Evolutionary conservation across 139 green algal species (phyloP).

Genomic region (Raphidocelis subcapitata): DNA sequence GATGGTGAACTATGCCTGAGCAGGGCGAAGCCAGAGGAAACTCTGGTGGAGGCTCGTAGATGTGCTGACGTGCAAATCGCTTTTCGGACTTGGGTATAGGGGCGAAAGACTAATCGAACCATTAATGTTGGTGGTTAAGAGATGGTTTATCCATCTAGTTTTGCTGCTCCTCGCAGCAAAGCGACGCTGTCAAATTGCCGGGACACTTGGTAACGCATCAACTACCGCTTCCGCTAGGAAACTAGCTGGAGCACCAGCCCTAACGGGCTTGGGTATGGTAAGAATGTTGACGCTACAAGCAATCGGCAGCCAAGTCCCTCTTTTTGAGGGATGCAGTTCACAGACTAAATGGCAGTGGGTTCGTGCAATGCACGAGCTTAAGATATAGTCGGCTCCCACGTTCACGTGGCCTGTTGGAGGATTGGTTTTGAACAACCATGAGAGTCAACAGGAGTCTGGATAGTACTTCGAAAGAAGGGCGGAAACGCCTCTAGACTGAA

Average conservation of each 20-base stretch:
- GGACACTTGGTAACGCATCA: slow-evolving; percentile 14
- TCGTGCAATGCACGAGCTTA: too few species aligned
- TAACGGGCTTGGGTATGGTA: neutral
- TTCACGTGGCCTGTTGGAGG: too few species aligned
- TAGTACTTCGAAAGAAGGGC: neutral
- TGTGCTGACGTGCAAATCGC: slow-evolving; percentile 97
- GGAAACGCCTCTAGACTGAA: neutral
- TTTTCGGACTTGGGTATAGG: slow-evolving; percentile 96
- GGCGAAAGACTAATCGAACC: slow-evolving; percentile 99
- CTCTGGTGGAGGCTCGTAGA: slow-evolving; percentile 93
- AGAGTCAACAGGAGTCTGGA: too few species aligned
- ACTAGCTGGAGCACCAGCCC: neutral
- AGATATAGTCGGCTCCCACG: too few species aligned
- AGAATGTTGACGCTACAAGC: too few species aligned
- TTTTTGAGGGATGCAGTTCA: too few species aligned
- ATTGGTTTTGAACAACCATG: too few species aligned
- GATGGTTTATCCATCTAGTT: too few species aligned
- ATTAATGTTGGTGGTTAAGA: slow-evolving; percentile 46
- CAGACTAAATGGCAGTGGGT: too few species aligned
- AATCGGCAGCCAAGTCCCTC: too few species aligned
- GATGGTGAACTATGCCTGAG: slow-evolving; percentile 96
- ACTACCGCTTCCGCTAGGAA: slow-evolving; percentile 11
- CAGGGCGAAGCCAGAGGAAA: slow-evolving; percentile 94
- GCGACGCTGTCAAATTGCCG: slow-evolving; percentile 31
- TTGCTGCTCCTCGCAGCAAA: too few species aligned